Evolutionary conservation across 495 filamentous ascomycete species (phyloP).

Genomic region (Xylaria curta): DNA sequence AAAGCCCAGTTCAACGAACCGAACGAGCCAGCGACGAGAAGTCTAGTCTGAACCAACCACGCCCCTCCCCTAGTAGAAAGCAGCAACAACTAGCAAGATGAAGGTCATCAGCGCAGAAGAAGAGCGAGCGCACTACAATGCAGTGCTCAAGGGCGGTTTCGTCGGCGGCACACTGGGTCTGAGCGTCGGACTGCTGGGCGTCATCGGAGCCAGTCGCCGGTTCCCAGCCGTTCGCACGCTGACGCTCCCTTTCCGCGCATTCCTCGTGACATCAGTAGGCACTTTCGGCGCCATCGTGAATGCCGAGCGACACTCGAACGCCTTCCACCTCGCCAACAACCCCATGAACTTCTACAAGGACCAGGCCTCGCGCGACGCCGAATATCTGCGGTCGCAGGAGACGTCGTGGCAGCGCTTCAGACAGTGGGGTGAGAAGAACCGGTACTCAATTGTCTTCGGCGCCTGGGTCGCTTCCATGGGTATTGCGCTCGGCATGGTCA

Average conservation of each 20-base stretch:
- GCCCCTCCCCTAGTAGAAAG: background rate
- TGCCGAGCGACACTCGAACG: slow-evolving; percentile 79
- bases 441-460: slow-evolving; percentile 86
- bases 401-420: slow-evolving; percentile 58
- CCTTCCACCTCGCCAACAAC: slow-evolving; percentile 74
- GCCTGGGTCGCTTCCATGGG: slow-evolving; percentile 88
- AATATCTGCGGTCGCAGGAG: slow-evolving; percentile 55
- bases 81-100: slow-evolving; percentile 60
- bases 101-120: slow-evolving; percentile 96
- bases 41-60: background rate
- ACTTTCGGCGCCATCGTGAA: slow-evolving; percentile 87
- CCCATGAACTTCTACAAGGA: slow-evolving; percentile 71
- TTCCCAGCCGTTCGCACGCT: slow-evolving; percentile 78
- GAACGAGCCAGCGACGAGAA: background rate
- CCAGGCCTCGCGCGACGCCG: slow-evolving; percentile 50
- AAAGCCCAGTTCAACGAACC: background rate
- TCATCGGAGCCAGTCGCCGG: slow-evolving; percentile 64
- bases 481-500: slow-evolving; percentile 75
- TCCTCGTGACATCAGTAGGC: slow-evolving; percentile 81
- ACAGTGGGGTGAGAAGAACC: slow-evolving; percentile 71
- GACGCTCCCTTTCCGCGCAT: slow-evolving; percentile 86
- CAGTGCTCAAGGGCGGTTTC: slow-evolving; percentile 79
- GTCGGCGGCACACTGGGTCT: slow-evolving; percentile 72
- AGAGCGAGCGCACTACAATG: slow-evolving; percentile 67
- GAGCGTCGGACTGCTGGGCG: slow-evolving; percentile 66